Conservation (phyloP, 2,329 filamentous ascomycete genomes). For the Aspergillus awamori region DNA sequence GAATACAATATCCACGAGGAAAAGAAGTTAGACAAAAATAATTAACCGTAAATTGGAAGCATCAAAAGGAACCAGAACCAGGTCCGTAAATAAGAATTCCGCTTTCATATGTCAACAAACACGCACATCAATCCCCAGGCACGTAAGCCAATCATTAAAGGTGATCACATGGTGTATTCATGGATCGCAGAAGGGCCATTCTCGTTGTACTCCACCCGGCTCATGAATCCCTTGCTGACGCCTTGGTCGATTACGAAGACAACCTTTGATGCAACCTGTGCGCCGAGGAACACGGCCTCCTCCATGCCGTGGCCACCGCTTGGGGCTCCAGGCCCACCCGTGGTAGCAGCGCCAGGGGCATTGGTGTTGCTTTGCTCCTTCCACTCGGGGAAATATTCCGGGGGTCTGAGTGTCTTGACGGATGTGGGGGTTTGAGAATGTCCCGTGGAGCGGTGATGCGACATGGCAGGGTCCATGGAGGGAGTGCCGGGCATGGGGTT, state of each 20-base stretch:
- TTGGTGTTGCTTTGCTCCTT: conserved; percentile 64
- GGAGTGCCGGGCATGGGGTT: conserved; percentile 42
- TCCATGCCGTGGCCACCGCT: conserved; percentile 60
- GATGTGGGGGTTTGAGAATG: conserved; percentile 78
- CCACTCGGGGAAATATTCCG: conserved; percentile 89
- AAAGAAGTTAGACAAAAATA: background rate
- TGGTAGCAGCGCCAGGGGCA: conserved; percentile 49
- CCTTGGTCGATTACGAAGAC: conserved; percentile 71
- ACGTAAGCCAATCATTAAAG: conserved; percentile 6
- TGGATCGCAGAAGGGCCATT: conserved; percentile 66
- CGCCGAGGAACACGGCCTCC: conserved; percentile 83
- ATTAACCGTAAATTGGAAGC: conserved; percentile 3
- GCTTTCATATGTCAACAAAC: background rate
- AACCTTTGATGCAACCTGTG: conserved; percentile 80
- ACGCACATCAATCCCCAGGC: background rate
- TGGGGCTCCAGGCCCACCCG: conserved; percentile 27
- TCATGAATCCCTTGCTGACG: conserved; percentile 69
- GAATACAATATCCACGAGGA: background rate
- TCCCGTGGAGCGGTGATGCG: conserved; percentile 60
- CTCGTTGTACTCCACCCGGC: conserved; percentile 68
- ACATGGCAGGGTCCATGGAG: conserved; percentile 37
- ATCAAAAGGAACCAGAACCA: background rate
- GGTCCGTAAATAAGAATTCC: background rate
- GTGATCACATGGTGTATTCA: conserved; percentile 50
- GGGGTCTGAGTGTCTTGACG: conserved; percentile 76